Evolutionary conservation across 139 green algal genomes (phyloP), one percentile per base, ranked within the genome.

Genomic region (Chloropicon primus): DNA sequence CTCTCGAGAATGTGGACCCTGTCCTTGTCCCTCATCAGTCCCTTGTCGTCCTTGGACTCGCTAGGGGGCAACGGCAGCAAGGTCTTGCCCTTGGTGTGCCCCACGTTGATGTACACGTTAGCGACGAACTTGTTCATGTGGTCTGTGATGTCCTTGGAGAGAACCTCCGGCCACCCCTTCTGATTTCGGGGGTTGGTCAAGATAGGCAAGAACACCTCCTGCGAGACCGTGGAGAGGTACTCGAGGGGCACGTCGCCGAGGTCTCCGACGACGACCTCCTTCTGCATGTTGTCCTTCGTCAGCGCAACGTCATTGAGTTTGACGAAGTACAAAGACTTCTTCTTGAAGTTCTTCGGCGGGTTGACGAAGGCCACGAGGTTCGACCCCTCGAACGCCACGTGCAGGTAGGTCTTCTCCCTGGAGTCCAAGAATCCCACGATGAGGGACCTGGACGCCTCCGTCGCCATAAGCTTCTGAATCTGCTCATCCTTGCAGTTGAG

Each of bases 71-170:
- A 76, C 0, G 93, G 92, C 81, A 97, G 89, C 73, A 95, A 78
- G 1, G 90, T 96, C 86, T 96, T 90, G 1, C 92, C 92, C 80
- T 94, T 93, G 76, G 87, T 88, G 80, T 92, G 84, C 23, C 89
- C 92, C 72, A 94, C 87, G 17, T 87, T 91, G 1, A 95, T 90
- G 24, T 89, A 85, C 23, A 94, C 85, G 72, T 90, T 90, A 0
- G 88, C 89, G n/a, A 93, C 86, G 80, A 94, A 94, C 75, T 92
- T 92, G 84, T 95, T 90, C 82, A 96, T 73, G 80, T 90, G 91
- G 26, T 95, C 86, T 17, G 88, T 88, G n/a, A 97, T 88, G 79
- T 94, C 89, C 74, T 90, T 90, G 21, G 86, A 84, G 74, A 96
- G 89, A 5, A 95, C 86, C 78, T 94, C 90, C 17, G 92, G 91